These are phyloP conservation scores for Juglanconis oblonga DNA, from an alignment of 2,329 filamentous ascomycete species.

Conservation along the genomic window DNA sequence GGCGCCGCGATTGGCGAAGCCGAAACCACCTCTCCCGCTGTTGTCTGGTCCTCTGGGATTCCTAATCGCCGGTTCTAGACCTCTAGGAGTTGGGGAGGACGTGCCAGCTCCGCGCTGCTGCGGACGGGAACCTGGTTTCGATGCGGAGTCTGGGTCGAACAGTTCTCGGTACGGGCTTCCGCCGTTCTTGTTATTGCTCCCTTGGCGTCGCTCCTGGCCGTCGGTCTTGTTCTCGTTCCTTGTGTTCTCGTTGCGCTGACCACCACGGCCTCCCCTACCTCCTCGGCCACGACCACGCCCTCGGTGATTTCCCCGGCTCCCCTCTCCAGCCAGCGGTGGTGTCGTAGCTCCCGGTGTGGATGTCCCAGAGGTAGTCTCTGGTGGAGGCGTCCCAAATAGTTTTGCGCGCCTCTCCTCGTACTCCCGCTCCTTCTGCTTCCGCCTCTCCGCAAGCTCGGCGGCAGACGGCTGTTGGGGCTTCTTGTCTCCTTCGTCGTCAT, in stretches of 20 bases:
- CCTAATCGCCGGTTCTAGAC: constrained; percentile 66
- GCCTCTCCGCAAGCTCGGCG: constrained; percentile 69
- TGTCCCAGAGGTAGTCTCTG: constrained; percentile 42
- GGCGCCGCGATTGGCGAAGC: constrained; percentile 66
- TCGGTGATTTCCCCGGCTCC: constrained; percentile 37
- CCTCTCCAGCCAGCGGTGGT: constrained; percentile 49
- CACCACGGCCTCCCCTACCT: constrained; percentile 39
- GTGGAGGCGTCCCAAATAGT: constrained; percentile 66
- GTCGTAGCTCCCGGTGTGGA: constrained; percentile 62
- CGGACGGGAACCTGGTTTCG: constrained; percentile 56
- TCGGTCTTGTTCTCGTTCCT: constrained; percentile 19
- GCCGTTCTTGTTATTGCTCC: constrained; percentile 21
- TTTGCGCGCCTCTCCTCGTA: constrained; percentile 88
- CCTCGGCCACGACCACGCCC: constrained; percentile 46
- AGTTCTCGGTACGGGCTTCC: constrained; percentile 54
- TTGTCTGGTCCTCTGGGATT: constrained; percentile 75
- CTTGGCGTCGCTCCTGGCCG: constrained; percentile 22
- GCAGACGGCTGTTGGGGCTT: constrained; percentile 52
- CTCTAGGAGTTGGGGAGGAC: constrained; percentile 44
- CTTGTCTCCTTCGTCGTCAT: constrained; percentile 65
- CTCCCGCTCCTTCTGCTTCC: constrained; percentile 80
- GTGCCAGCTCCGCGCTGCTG: constrained; percentile 42
- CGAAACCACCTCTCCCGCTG: constrained; percentile 74
- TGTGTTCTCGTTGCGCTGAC: constrained; percentile 31
- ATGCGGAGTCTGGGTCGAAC: constrained; percentile 72